Evolutionary conservation across 768 basidiomycete genomes (phyloP), one percentile per base, ranked within the genome.

Genomic region (Tephrocybe sp.): DNA sequence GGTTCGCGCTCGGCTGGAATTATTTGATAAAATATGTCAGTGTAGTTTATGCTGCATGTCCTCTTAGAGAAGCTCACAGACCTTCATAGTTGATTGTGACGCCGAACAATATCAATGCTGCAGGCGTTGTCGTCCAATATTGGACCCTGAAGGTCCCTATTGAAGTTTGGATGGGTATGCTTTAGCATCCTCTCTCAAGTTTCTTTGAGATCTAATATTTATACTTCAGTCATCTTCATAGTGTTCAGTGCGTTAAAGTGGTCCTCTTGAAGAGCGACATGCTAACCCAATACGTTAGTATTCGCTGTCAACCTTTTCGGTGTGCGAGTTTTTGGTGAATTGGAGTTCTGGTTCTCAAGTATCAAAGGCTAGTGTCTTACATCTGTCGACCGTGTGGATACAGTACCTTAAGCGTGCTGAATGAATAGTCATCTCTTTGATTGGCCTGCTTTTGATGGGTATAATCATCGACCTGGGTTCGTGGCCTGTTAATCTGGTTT

Each of bases 281-380:
- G n/a, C 37, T 21, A 2, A 16, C 30, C 57, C 53, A 24, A 2
- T 21, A 12, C 12, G 21, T 6, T 18, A 83, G 78, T 84, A 47
- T 77, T 80, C 52, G 12, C 70, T 16, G 59, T 84, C 54, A 86
- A 86, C 63, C 61, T 84, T 12, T 70, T 86, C 34, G 84, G 83
- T 35, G 77, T 87, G 18, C 77, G 80, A 1, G 74, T 84, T 5
- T 87, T 87, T 50, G 84, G 85, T 44, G 85, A 88, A 60, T 67
- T 86, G n/a, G 84, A 86, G 60, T 87, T 86, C 65, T 86, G 84
- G 83, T 78, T 80, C 58, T 85, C 82, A 48, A 78, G 80, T 47
- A 74, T 90, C 63, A 89, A 90, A 64, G 75, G 89, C 61, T 51
- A 12, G 63, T 64, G 73, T 18, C n/a, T 2, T 21, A 36, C 22